phyloP scores from a whole-genome alignment of 2,329 filamentous ascomycete genomes.

The Dactylellina drechsleri region DNA sequence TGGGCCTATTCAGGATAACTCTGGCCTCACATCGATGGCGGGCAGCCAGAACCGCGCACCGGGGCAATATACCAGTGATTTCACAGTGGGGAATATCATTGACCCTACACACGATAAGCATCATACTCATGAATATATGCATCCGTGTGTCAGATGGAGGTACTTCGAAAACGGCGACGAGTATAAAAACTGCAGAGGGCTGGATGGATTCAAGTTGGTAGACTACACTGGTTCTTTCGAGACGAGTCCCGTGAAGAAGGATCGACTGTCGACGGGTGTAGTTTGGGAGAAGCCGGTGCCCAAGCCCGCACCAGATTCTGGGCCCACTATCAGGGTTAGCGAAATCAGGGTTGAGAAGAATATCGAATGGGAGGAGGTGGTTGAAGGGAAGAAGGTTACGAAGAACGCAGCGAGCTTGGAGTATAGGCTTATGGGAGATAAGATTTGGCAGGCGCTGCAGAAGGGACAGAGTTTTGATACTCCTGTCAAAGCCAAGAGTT shows the following conservation, averaged over 20 bases:
- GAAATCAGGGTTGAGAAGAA: constrained; percentile 35
- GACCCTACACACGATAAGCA: constrained; percentile 38
- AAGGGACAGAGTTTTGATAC: constrained; percentile 47
- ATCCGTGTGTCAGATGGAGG: constrained; percentile 48
- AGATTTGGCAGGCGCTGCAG: constrained; percentile 41
- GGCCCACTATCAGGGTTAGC: constrained; percentile 43
- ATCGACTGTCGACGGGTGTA: constrained; percentile 20
- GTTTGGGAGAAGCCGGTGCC: constrained; percentile 53
- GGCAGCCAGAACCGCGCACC: constrained; percentile 46
- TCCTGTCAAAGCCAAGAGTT: constrained; percentile 33
- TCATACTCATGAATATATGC: constrained; percentile 52
- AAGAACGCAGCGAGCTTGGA: constrained; percentile 31
- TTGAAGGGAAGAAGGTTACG: constrained; percentile 22
- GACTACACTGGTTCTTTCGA: constrained; percentile 33
- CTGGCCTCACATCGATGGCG: constrained; percentile 34
- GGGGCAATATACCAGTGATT: constrained; percentile 44
- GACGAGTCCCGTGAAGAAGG: constrained; percentile 32
- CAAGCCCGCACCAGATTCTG: constrained; percentile 19
- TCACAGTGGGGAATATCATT: constrained; percentile 45
- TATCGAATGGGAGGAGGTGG: constrained; percentile 39
- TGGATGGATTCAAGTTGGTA: constrained; percentile 43
- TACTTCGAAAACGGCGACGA: constrained; percentile 51
- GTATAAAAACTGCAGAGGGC: constrained; percentile 40
- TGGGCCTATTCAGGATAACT: constrained; percentile 41
- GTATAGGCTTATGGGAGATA: constrained; percentile 44